These are phyloP conservation scores for Hansenula lynferdii DNA, from an alignment of 1,139 yeast genomes.

Conservation along the genomic window DNA sequence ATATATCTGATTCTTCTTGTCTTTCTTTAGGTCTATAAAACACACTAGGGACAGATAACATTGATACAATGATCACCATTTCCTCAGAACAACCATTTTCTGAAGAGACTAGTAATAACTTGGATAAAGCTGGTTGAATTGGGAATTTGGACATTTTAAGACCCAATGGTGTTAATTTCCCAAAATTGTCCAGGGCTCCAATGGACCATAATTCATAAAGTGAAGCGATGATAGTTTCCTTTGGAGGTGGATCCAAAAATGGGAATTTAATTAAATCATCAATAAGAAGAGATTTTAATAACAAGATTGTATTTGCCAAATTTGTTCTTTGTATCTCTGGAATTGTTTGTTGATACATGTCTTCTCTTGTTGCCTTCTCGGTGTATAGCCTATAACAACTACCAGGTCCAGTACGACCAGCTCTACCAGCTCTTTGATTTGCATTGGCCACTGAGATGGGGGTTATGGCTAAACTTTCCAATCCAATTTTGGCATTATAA, in stretches of 20 bases:
- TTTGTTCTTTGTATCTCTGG: constrained; percentile 95
- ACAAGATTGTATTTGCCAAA: constrained; percentile 66
- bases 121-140: constrained; percentile 79
- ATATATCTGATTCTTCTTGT: constrained; percentile 71
- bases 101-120: constrained; percentile 58
- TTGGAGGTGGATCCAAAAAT: constrained; percentile 84
- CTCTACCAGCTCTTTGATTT: constrained; percentile 89
- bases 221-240: constrained; percentile 65
- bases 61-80: constrained; percentile 74
- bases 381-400: constrained; percentile 79
- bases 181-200: constrained; percentile 76
- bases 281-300: constrained; percentile 70
- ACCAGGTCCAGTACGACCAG: constrained; percentile 94
- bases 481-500: constrained; percentile 78
- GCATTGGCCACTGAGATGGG: constrained; percentile 93
- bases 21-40: constrained; percentile 77
- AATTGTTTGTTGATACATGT: constrained; percentile 78
- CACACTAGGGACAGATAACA: constrained; percentile 82
- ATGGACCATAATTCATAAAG: constrained; percentile 84
- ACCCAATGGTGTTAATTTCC: constrained; percentile 68
- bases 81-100: constrained; percentile 70
- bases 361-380: constrained; percentile 57
- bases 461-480: constrained; percentile 79
- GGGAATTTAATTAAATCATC: constrained; percentile 63
- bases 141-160: constrained; percentile 71